Conservation (phyloP, 148 eudicot genomes). For the Fagopyrum tataricum region DNA sequence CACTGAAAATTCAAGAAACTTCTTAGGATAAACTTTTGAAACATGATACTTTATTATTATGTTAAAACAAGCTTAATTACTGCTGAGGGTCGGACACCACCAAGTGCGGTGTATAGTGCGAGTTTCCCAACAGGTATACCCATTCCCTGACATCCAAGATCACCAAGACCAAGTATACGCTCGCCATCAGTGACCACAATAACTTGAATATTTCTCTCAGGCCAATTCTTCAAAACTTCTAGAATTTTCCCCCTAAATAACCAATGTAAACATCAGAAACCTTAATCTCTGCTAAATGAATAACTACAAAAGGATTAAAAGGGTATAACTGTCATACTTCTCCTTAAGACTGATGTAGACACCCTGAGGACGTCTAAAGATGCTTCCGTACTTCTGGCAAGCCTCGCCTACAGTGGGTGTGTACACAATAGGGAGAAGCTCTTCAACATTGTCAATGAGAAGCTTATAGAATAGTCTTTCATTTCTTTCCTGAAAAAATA, state of each 20-base stretch:
- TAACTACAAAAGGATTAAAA: background rate
- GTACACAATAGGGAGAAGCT: conserved; percentile 79
- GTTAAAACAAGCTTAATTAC: conserved; percentile 39
- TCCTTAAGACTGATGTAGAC: conserved; percentile 84
- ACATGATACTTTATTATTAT: background rate
- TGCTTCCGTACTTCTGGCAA: conserved; percentile 93
- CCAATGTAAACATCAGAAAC: background rate
- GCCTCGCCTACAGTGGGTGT: conserved; percentile 95
- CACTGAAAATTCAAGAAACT: conserved; percentile 37
- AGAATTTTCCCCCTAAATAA: conserved; percentile 73
- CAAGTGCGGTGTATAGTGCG: conserved; percentile 82
- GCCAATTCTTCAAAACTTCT: conserved; percentile 88
- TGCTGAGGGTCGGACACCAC: conserved; percentile 95
- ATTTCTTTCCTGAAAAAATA: conserved; percentile 64
- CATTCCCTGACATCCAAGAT: conserved; percentile 98
- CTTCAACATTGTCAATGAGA: conserved; percentile 91
- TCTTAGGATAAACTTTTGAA: background rate
- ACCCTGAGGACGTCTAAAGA: conserved; percentile 90
- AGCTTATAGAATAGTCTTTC: conserved; percentile 86
- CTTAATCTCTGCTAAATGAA: background rate
- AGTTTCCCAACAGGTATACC: conserved; percentile 98
- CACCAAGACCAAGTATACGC: conserved; percentile 91
- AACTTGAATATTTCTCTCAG: conserved; percentile 75
- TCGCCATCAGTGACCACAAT: conserved; percentile 98
- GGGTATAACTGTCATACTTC: conserved; percentile 41